Evolutionary conservation across 257 asterid species (phyloP), one percentile per base, ranked within the genome.

Genomic region (Lycium barbarum): DNA sequence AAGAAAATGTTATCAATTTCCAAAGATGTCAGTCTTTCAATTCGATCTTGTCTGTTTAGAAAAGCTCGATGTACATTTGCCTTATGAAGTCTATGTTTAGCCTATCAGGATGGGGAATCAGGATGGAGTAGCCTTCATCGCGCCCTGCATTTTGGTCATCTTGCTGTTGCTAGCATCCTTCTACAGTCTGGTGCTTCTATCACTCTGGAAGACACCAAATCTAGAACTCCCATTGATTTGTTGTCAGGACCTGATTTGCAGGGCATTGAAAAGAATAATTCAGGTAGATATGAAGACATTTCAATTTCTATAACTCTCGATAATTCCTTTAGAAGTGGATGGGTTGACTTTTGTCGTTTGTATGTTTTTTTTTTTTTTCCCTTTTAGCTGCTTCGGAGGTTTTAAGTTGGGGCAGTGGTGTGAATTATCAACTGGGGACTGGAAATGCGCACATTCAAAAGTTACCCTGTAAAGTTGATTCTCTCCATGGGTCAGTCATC

Each of bases 371-470:
- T 26, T 38, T 38, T 81, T 40, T 73, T 78, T 71, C 61, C 35
- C 84, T 81, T 90, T 84, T 90, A 92, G 98, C 91, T 51, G 90
- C 94, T 47, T 95, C 98, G 1, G 99, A 97, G 93, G 97, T 97
- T 83, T 95, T 90, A 85, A 97, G 99, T 87, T 97, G 99, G 99
- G 99, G 99, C 22, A 97, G 99, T 88, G 99, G 99, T 90, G 99
- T 93, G 86, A 97, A 97, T 88, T 97, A 94, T 90, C 99, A 97
- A 86, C 94, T 97, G 84, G 99, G 99, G 86, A 97, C 99, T 80
- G 99, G 99, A 86, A 97, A 97, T 85, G 97, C 95, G 5, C 99
- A 97, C 89, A 91, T 97, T 82, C 99, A 97, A 89, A 97, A 95
- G 81, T 88, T 97, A 86, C 99, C 99, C 20, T 93, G 99, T 93